These are phyloP conservation scores for Xanthoparmelia taractica DNA, from an alignment of 495 filamentous ascomycete species.

Conservation along the genomic window DNA sequence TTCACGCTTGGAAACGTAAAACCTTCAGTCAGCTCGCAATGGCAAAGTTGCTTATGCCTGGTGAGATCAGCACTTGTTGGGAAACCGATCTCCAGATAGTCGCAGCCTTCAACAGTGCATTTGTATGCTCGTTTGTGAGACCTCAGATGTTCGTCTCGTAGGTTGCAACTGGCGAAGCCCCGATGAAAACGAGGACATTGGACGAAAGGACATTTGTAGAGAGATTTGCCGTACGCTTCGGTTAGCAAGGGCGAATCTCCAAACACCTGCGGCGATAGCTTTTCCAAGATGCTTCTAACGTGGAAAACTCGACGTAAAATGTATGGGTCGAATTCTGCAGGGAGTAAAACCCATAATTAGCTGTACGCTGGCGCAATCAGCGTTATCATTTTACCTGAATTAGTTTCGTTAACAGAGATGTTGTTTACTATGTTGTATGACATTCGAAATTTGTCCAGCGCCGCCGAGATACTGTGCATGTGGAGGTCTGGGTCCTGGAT, in stretches of 20 bases:
- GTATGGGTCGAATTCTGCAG: background rate
- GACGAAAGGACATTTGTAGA: constrained; percentile 13
- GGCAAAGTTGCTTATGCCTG: constrained; percentile 7
- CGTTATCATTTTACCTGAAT: background rate
- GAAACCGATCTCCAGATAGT: constrained; percentile 11
- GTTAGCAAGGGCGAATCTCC: background rate
- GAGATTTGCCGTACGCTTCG: constrained; percentile 12
- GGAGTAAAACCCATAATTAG: background rate
- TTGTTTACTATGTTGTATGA: background rate
- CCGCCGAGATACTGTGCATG: too few species aligned
- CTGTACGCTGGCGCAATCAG: background rate
- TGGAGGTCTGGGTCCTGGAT: background rate
- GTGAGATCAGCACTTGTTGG: background rate
- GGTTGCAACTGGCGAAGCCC: background rate
- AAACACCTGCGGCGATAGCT: background rate
- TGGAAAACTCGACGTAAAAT: constrained; percentile 1
- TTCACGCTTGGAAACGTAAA: constrained; percentile 6
- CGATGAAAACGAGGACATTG: constrained; percentile 1
- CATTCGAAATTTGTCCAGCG: background rate
- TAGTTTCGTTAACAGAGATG: background rate
- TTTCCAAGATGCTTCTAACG: constrained; percentile 10
- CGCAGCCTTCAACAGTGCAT: constrained; percentile 8
- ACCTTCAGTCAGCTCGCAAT: background rate
- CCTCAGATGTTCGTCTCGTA: constrained; percentile 12
- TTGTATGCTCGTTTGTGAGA: constrained; percentile 9